phyloP scores from a whole-genome alignment of 75 land plant genomes.

The Cunninghamia lanceolata region DNA sequence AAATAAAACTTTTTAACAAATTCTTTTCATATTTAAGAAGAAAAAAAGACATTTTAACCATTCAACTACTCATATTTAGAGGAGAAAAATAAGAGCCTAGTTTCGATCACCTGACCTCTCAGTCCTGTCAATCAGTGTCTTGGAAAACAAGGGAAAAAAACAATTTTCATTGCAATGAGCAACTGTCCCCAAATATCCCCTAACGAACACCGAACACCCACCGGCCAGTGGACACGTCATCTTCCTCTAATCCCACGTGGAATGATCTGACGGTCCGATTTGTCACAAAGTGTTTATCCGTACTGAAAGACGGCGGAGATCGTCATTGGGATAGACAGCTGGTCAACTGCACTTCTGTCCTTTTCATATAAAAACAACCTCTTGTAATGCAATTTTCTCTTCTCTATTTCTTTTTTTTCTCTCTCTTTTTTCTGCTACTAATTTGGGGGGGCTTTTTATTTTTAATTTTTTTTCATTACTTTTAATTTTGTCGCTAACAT shows the following conservation, averaged over 20 bases:
- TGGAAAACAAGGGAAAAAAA: too few relatives aligned
- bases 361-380: neutral
- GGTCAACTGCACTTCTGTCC: slow-evolving; percentile 9
- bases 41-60: too few relatives aligned
- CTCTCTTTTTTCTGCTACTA: neutral
- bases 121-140: neutral
- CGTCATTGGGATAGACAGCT: neutral
- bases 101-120: neutral
- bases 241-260: neutral
- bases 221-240: neutral
- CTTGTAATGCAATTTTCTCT: neutral
- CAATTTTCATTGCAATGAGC: too few relatives aligned
- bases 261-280: neutral
- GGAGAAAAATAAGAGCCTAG: neutral
- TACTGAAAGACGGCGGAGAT: slow-evolving; percentile 2
- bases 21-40: too few relatives aligned
- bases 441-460: neutral
- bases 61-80: too few relatives aligned
- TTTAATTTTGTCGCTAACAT: neutral
- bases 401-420: neutral
- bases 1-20: too few relatives aligned
- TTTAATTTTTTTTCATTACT: neutral
- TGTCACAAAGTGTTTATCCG: neutral
- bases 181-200: neutral
- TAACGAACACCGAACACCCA: neutral